Conservation (phyloP, 1,284 basidiomycete genomes). For the Hemileia vastatrix region DNA sequence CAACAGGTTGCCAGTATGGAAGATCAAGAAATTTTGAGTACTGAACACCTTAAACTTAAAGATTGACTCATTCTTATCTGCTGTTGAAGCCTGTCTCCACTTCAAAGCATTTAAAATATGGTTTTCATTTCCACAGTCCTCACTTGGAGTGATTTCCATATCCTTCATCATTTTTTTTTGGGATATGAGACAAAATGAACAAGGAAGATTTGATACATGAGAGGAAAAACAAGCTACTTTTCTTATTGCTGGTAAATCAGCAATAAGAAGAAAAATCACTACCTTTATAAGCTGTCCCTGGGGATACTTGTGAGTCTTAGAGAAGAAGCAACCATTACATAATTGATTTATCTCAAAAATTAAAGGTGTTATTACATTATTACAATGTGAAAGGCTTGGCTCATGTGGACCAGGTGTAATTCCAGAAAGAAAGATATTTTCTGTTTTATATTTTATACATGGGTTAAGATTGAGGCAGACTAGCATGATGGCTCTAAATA, state of each 20-base stretch:
- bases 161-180: too few species aligned
- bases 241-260: slow-evolving; percentile 8
- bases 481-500: background rate
- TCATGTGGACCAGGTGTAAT: background rate
- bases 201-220: background rate
- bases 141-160: too few species aligned
- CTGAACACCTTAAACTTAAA: too few species aligned
- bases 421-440: slow-evolving; percentile 1
- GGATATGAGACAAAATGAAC: background rate
- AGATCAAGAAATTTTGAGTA: too few species aligned
- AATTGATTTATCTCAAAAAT: background rate
- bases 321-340: background rate
- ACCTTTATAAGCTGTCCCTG: background rate
- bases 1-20: too few species aligned
- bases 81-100: too few species aligned
- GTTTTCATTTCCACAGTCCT: too few species aligned
- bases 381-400: background rate
- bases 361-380: background rate
- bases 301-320: background rate
- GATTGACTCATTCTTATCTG: too few species aligned
- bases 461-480: slow-evolving; percentile 5
- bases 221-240: slow-evolving; percentile 12
- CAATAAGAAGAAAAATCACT: slow-evolving; percentile 13
- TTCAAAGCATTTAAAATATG: too few species aligned
- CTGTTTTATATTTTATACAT: background rate